Base-by-base conservation (phyloP, 1,139 yeast species). In the Geotrichum candidum region DNA sequence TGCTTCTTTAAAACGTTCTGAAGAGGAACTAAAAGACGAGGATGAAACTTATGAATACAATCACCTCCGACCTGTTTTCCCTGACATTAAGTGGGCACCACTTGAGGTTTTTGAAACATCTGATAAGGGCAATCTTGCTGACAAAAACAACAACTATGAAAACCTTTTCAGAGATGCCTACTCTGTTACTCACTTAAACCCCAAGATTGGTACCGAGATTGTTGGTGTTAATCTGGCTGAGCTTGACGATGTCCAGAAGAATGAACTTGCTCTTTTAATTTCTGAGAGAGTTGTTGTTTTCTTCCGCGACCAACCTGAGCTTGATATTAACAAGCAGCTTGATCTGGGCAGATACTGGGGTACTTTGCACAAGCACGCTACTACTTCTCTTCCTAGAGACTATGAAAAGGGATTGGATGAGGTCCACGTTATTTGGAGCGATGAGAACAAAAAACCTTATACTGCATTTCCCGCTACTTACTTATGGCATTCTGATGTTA, bases 331-430 rank as follows among this genome's bases (percentile, higher is more conserved):
- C 52, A 74, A 81, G 64, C 88, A 88, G 52, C 84, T 87, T 6
- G 78, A 81, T 18, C 82, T 82, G 69, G 90, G 87, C 41, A 77
- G 77, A 58, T 81, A 85, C 71, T 87, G 80, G 73, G 92, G 92
- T n/a, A 83, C 84, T 13, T 77, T 86, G 61, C 92, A 87, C 74
- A 79, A 84, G 60, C 94, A 87, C 70, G 90, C 91, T 57, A 85
- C 89, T 2, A 83, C 88, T 9, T 89, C 90, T 11, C 81, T 87
- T 10, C 92, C 92, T 48, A 75, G 76, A 62, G 81, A 66, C 23
- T 68, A 64, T 1, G 61, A 45, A n/a, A 27, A 50, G 15, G 52
- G 31, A 2, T 15, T 50, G 22, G 52, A 50, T 2, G 52, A 50
- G 11, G 52, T 50, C 25, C 52, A 50, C 31, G 52, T 50, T 50